Evolutionary conservation across 257 asterid species (phyloP).

Genomic region (Penstemon newberryi): DNA sequence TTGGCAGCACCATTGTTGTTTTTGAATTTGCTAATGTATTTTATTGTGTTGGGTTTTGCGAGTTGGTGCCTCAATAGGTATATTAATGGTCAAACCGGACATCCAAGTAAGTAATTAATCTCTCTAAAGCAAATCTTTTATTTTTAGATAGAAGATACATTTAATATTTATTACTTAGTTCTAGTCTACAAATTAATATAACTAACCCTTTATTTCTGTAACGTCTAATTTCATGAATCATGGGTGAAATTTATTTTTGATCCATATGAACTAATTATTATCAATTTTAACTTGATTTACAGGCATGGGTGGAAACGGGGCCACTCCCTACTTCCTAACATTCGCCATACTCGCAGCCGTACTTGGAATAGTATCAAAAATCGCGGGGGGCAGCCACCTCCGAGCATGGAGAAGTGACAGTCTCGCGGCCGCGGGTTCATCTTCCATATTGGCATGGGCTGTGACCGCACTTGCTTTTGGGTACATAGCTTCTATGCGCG

Average conservation of each 20-base stretch:
- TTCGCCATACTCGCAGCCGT: slow-evolving; percentile 69
- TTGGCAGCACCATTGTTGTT: slow-evolving; percentile 81
- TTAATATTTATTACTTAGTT: no score
- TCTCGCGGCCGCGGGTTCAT: slow-evolving; percentile 76
- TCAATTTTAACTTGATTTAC: neutral
- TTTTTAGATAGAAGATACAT: no score
- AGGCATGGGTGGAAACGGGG: slow-evolving; percentile 91
- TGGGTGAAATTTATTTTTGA: no score
- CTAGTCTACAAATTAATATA: no score
- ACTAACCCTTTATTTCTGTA: no score
- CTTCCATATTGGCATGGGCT: slow-evolving; percentile 77
- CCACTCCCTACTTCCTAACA: slow-evolving; percentile 61
- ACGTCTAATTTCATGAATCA: no score
- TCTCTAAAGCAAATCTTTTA: neutral
- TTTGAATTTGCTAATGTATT: slow-evolving; percentile 70
- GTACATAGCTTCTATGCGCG: slow-evolving; percentile 8
- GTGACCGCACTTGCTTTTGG: slow-evolving; percentile 82
- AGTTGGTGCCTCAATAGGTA: slow-evolving; percentile 81
- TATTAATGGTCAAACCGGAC: slow-evolving; percentile 80
- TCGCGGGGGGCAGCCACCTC: slow-evolving; percentile 72
- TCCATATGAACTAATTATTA: no score
- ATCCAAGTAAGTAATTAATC: slow-evolving; percentile 55
- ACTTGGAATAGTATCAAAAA: slow-evolving; percentile 67
- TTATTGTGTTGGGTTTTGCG: slow-evolving; percentile 69
- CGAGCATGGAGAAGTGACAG: slow-evolving; percentile 83